Base-by-base conservation (phyloP, 2,329 filamentous ascomycete species). In the Paecilomyces formosus region DNA sequence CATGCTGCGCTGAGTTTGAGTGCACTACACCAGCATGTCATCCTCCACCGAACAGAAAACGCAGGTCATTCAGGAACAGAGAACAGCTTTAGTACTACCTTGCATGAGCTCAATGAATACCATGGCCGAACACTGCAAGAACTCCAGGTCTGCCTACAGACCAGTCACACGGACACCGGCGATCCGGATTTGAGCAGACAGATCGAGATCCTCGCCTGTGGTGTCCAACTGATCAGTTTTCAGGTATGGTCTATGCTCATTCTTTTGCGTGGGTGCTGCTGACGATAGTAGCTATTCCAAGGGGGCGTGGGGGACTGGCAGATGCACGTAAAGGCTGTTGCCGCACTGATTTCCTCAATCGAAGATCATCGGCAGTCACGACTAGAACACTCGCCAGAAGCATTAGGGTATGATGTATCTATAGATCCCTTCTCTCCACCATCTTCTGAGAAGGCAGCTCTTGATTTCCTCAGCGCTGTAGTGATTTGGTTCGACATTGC, bases 251-350 rank as follows among this genome's bases (percentile, higher is more conserved):
- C 3, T 53, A 33, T n/a, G 9, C 7, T 50, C 4, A 30, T 13
- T 22, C 28, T 18, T 18, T n/a, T 24, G 21, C 12, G 21, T 24
- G 18, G 30, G 21, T 18, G 6, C 13, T 26, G 26, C 45, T 57
- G 26, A 57, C 12, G 31, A 45, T 15, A 5, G n/a, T 22, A 62
- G 61, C 55, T 62, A 5, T 62, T 62, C 26, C 59, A 60, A 53
- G 61, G 61, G n/a, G 61, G 61, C 24, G 57, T 59, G 3, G 61
- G 61, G 26, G 59, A 62, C 22, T 62, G 61, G 61, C 59, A 62
- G 35, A 35, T 61, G 21, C 61, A 62, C 55, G 54, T 62, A 11
- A 61, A 62, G 18, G 61, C 59, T 7, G 49, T 62, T 21, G 58
- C 60, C 21, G 58, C 61, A 13, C 39, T 58, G 53, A 58, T 58